Evolutionary conservation across 2,329 filamentous ascomycete genomes (phyloP).

Genomic region (Fusarium heterosporum): DNA sequence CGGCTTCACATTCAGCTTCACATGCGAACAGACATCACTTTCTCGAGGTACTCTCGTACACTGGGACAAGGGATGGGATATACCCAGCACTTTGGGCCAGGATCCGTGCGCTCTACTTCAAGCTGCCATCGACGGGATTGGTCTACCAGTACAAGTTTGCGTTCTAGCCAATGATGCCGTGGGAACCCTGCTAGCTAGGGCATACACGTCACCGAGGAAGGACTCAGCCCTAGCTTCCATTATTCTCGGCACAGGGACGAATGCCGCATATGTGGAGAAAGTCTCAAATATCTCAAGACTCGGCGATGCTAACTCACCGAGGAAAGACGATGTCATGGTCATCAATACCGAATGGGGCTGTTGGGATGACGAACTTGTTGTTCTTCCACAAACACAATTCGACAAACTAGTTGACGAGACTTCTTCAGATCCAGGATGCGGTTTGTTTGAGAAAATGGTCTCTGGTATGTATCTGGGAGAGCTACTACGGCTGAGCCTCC

Average conservation of each 20-base stretch:
- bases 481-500: background rate
- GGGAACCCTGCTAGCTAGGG: background rate
- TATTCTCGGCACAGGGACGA: conserved; percentile 6
- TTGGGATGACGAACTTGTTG: background rate
- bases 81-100: background rate
- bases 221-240: background rate
- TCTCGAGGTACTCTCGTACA: conserved; percentile 7
- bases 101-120: conserved; percentile 13
- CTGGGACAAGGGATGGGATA: conserved; percentile 25
- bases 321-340: background rate
- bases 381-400: conserved; percentile 12
- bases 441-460: conserved; percentile 20
- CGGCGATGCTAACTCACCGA: rapidly evolving
- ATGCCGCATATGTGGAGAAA: conserved; percentile 9
- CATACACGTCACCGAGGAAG: background rate
- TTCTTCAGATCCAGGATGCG: conserved; percentile 6
- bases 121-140: background rate
- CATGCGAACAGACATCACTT: conserved; percentile 4
- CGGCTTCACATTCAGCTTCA: conserved; percentile 19
- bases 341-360: conserved; percentile 24
- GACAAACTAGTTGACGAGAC: conserved; percentile 6
- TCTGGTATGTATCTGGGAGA: conserved; percentile 14
- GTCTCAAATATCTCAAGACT: background rate
- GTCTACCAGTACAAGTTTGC: background rate
- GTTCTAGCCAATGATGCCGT: conserved; percentile 16